Conservation (phyloP, 2,329 filamentous ascomycete species). For the Colletotrichum sidae region DNA sequence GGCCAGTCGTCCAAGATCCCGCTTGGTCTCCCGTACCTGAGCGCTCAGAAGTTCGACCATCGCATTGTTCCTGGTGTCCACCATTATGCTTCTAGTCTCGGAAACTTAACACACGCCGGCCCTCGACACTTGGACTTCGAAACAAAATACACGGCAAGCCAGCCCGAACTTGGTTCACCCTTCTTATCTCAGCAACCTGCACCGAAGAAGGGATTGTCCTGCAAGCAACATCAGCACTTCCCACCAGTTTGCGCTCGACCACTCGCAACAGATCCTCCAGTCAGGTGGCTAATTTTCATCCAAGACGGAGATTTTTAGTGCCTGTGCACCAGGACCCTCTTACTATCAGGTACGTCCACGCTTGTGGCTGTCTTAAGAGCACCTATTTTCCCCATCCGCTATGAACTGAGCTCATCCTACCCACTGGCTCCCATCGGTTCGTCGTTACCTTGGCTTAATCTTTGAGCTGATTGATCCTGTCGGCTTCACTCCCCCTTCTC, state of each 20-base stretch:
- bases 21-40: slow-evolving; percentile 39
- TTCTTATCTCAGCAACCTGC: slow-evolving; percentile 39
- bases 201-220: slow-evolving; percentile 41
- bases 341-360: slow-evolving; percentile 39
- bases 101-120: slow-evolving; percentile 48
- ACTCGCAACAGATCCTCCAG: slow-evolving; percentile 41
- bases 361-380: slow-evolving; percentile 42
- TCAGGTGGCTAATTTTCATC: slow-evolving; percentile 40
- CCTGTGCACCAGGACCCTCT: slow-evolving; percentile 41
- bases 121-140: slow-evolving; percentile 47
- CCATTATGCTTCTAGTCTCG: slow-evolving; percentile 46
- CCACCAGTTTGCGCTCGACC: slow-evolving; percentile 41
- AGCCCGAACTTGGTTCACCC: slow-evolving; percentile 43
- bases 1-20: slow-evolving; percentile 38
- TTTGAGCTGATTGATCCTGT: slow-evolving; percentile 37
- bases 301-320: slow-evolving; percentile 40
- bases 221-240: slow-evolving; percentile 40
- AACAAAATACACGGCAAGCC: slow-evolving; percentile 45
- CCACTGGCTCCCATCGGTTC: slow-evolving; percentile 37
- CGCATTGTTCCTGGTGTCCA: slow-evolving; percentile 40
- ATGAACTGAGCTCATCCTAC: slow-evolving; percentile 37
- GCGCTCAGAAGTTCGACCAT: slow-evolving; percentile 39
- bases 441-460: slow-evolving; percentile 37
- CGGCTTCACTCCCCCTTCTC: slow-evolving; percentile 31
- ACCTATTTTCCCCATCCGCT: slow-evolving; percentile 41